Evolutionary conservation across 495 filamentous ascomycete species (phyloP).

Genomic region (Podospora bellae-mahoneyi): DNA sequence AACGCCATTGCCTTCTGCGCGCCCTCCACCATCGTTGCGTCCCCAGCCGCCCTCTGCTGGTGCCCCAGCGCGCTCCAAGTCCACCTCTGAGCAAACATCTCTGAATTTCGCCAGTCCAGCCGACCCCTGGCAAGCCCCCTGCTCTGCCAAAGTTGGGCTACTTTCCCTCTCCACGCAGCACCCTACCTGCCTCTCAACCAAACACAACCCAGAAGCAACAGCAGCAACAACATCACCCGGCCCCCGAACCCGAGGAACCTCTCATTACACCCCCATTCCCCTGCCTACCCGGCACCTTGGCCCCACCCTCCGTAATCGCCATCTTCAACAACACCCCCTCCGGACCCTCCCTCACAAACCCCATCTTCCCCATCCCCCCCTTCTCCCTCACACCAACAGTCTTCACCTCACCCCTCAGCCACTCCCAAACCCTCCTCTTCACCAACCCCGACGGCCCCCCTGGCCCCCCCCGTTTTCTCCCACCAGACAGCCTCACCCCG

Average conservation of each 20-base stretch:
- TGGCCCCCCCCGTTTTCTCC: background rate
- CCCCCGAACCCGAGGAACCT: background rate
- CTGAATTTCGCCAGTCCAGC: background rate
- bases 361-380: background rate
- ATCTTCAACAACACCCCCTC: background rate
- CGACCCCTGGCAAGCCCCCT: too few species aligned
- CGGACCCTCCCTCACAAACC: background rate
- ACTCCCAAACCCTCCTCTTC: background rate
- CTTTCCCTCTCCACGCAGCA: background rate
- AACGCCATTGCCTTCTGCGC: background rate
- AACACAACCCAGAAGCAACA: background rate
- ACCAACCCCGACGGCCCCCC: background rate
- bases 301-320: background rate
- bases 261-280: background rate
- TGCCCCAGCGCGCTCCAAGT: background rate
- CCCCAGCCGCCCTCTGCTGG: background rate
- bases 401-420: background rate
- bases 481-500: background rate
- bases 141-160: background rate
- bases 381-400: background rate
- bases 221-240: background rate
- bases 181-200: background rate
- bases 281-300: background rate
- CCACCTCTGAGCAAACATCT: background rate
- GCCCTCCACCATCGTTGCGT: background rate